These are phyloP conservation scores for Nakaseomyces sp. DNA, from an alignment of 1,139 yeast genomes.

Conservation along the genomic window DNA sequence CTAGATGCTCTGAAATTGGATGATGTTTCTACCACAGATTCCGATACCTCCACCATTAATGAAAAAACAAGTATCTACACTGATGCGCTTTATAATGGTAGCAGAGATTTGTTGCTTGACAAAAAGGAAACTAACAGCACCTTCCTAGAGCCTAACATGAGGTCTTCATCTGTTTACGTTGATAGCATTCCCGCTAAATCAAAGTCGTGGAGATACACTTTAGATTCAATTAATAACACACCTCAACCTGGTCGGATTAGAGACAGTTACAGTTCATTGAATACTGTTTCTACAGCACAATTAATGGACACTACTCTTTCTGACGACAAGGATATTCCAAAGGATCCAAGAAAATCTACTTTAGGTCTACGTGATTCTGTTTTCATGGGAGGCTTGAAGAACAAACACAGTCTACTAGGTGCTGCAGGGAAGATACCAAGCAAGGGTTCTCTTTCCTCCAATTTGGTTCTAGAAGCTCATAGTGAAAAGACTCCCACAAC, in stretches of 20 bases:
- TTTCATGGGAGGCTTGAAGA: constrained; percentile 20
- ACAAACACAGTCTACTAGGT: background rate
- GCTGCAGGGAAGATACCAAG: background rate
- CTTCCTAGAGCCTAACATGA: constrained; percentile 21
- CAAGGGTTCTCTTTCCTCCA: background rate
- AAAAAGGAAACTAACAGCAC: constrained; percentile 14
- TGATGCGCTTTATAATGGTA: constrained; percentile 29
- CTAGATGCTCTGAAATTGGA: constrained; percentile 47
- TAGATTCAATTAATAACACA: background rate
- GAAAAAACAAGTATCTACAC: constrained; percentile 16
- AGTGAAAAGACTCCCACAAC: constrained; percentile 10
- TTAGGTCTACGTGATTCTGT: constrained; percentile 38
- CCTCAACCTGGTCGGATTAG: constrained; percentile 32
- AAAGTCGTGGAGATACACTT: constrained; percentile 64
- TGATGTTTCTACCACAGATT: constrained; percentile 29
- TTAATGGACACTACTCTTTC: constrained; percentile 72
- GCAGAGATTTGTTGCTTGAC: constrained; percentile 27
- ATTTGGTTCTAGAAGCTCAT: constrained; percentile 4
- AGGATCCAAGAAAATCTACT: constrained; percentile 36
- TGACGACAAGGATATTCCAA: constrained; percentile 41
- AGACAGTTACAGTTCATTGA: constrained; percentile 61
- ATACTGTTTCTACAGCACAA: constrained; percentile 82
- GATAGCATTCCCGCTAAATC: constrained; percentile 34
- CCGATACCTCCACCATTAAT: constrained; percentile 33
- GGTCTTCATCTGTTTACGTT: constrained; percentile 26